Evolutionary conservation across 768 basidiomycete genomes (phyloP), one percentile per base, ranked within the genome.

Genomic region (Lentinula edodes): DNA sequence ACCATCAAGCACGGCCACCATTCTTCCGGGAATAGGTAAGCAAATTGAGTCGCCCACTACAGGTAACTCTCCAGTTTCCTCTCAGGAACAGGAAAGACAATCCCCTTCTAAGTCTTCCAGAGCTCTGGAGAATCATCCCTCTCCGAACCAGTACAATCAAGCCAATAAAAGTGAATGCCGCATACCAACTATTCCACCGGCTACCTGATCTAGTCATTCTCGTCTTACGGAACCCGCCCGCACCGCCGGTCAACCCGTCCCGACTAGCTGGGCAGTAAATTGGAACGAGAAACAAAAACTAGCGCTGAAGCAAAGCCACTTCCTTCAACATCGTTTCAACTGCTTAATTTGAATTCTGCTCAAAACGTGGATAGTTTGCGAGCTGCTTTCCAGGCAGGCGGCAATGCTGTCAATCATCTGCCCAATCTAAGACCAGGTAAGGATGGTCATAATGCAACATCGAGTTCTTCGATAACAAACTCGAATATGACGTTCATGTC

Each of bases 321-420:
- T 53, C 69, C 76, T 55, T 64, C 69, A 2, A 67, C 75, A 1
- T 72, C 78, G 6, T 59, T 74, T 1, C 52, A 51, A 67, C 74
- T 50, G 62, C 71, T 48, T 76, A 75, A 62, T 72, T 69, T 65
- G 13, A 56, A 56, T 16, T 56, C 54, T 10, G 68, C 81, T n/a
- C 86, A 84, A 71, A 88, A 85, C 65, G 82, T 86, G 79, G 81
- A 81, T 63, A 83, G 83, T 62, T 73, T 84, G 51, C 75, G 78
- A 50, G 73, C 71, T 51, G 64, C 65, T 6, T 58, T 60, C 38
- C 18, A 42, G 23, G n/a, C 36, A 23, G 23, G 28, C 12, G 51
- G 59, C 39, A 52, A 34, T 18, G 71, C 69, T 36, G 72, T 69
- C 41, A 65, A 66, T 48, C 75, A 76, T 62, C 75, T 76, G 6